A percentile compares a stretch with the other conserved stretches of the same genome.
These are phyloP conservation scores for Daldinia sp. DNA, from an alignment of 2,329 filamentous ascomycete genomes.

Conservation along the genomic window DNA sequence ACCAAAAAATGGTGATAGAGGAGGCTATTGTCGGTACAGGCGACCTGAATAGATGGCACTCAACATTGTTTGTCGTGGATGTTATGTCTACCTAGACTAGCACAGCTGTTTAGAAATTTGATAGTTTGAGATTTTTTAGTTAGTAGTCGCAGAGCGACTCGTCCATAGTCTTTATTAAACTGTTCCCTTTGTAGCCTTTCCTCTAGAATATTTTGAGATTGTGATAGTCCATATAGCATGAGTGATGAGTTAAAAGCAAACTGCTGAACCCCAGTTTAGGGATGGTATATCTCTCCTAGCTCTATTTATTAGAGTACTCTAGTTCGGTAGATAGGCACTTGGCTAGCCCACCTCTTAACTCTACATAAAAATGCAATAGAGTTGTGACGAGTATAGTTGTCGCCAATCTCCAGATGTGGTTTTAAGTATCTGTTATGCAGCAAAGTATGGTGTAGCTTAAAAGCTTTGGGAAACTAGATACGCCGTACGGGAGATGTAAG, in stretches of 20 bases:
- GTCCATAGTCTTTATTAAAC: neutral
- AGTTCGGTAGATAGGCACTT: no score
- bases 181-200: constrained; percentile 2
- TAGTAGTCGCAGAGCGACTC: constrained; percentile 20
- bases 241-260: neutral
- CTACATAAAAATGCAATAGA: neutral
- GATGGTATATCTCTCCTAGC: neutral
- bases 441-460: neutral
- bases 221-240: neutral
- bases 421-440: neutral
- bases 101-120: constrained; percentile 30
- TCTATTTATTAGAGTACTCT: neutral
- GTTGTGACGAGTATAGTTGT: neutral
- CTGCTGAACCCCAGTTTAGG: neutral
- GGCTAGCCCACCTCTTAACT: neutral
- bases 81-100: constrained; percentile 23
- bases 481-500: no score
- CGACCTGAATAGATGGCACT: constrained; percentile 27
- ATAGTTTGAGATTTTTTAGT: constrained; percentile 17
- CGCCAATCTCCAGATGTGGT: neutral
- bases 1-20: constrained; percentile 23
- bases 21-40: constrained; percentile 20
- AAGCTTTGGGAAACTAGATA: neutral
- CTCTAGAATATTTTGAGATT: neutral
- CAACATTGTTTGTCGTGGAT: constrained; percentile 17